These are phyloP conservation scores for Sclerotinia subarctica DNA, from an alignment of 2,329 filamentous ascomycete species.

Conservation along the genomic window DNA sequence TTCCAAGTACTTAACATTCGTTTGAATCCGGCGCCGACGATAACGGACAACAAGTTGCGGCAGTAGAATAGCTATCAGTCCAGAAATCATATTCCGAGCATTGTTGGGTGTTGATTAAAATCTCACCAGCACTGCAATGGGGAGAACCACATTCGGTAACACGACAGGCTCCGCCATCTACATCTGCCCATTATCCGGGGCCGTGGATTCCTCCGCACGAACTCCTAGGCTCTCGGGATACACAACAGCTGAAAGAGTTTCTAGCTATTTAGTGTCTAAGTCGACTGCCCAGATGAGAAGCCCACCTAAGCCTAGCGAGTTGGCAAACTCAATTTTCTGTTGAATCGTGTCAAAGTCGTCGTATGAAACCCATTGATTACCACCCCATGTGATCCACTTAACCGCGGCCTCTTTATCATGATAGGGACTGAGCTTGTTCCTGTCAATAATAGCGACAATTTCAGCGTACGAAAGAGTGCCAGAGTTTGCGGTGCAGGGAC, in stretches of 20 bases:
- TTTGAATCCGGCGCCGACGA: too few relatives aligned
- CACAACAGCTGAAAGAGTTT: background rate
- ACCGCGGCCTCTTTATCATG: conserved; percentile 30
- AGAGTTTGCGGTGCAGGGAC: conserved; percentile 12
- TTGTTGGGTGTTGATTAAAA: too few relatives aligned
- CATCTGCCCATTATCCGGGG: background rate
- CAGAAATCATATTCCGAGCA: too few relatives aligned
- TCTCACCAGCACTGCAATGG: too few relatives aligned
- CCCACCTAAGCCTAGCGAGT: conserved; percentile 31
- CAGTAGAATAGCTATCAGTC: too few relatives aligned
- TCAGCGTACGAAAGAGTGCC: conserved; percentile 39
- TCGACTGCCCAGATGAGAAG: conserved; percentile 35
- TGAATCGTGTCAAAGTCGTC: conserved; percentile 36
- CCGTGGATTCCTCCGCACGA: background rate
- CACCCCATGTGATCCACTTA: conserved; percentile 13
- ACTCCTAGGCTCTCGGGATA: background rate
- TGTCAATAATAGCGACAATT: conserved; percentile 35
- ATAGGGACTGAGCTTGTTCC: conserved; percentile 25
- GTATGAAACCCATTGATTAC: conserved; percentile 26
- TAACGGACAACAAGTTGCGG: too few relatives aligned
- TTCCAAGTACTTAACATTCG: too few relatives aligned
- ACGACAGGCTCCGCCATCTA: background rate
- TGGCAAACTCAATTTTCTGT: conserved; percentile 33
- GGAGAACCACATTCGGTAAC: background rate
- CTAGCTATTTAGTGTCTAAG: background rate